These are phyloP conservation scores for Stygiomarasmius scandens DNA, from an alignment of 1,284 basidiomycete genomes.

Conservation along the genomic window DNA sequence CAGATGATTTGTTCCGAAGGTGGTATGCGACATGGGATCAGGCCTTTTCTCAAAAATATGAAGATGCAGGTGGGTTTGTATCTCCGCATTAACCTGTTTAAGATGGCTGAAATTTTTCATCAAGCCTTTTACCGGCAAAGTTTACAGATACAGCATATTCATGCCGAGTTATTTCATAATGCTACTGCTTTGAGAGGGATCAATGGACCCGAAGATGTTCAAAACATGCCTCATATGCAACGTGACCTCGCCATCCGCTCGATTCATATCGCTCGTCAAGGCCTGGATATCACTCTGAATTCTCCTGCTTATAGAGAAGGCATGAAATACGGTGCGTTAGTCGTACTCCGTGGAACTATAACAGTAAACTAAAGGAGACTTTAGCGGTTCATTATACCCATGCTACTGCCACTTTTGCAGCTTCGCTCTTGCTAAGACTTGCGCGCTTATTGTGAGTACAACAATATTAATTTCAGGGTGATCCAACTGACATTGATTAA, in stretches of 20 bases:
- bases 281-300: constrained; percentile 74
- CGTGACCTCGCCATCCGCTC: constrained; percentile 71
- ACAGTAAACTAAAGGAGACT: constrained; percentile 14
- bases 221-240: constrained; percentile 72
- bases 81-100: constrained; percentile 1
- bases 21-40: constrained; percentile 82
- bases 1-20: constrained; percentile 66
- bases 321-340: constrained; percentile 78
- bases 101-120: constrained; percentile 10
- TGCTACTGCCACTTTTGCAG: constrained; percentile 90
- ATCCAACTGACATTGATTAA: constrained; percentile 8
- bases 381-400: constrained; percentile 87
- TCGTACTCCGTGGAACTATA: constrained; percentile 11
- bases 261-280: constrained; percentile 69
- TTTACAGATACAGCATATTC: constrained; percentile 77
- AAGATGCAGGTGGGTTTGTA: constrained; percentile 65
- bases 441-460: constrained; percentile 78
- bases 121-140: constrained; percentile 83
- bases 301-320: constrained; percentile 84
- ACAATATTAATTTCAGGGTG: background rate
- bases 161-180: constrained; percentile 81
- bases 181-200: constrained; percentile 77
- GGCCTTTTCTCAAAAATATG: constrained; percentile 79
- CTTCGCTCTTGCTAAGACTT: constrained; percentile 85
- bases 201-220: constrained; percentile 75